phyloP scores from a whole-genome alignment of 1,284 basidiomycete species.

The Cryptococcus sp. region DNA sequence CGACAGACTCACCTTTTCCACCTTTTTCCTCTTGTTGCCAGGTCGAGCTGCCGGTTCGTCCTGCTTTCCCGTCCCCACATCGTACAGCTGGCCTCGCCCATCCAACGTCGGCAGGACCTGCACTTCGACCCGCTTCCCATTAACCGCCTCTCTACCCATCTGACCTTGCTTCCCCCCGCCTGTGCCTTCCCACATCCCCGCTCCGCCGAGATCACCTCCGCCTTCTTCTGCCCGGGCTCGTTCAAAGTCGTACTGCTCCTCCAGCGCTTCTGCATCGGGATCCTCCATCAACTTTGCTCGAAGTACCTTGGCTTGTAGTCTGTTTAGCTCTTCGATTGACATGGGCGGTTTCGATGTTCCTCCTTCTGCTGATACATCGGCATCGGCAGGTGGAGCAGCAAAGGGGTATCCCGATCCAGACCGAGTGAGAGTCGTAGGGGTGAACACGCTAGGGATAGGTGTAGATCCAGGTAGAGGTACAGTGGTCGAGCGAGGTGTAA shows the following conservation, averaged over 20 bases:
- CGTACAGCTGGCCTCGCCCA: conserved; percentile 78
- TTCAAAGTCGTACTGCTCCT: conserved; percentile 73
- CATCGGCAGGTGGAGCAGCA: conserved; percentile 1
- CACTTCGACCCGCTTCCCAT: conserved; percentile 50
- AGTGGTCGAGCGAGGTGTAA: conserved; percentile 7
- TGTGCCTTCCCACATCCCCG: conserved; percentile 38
- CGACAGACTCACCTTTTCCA: conserved; percentile 61
- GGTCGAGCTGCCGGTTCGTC: conserved; percentile 47
- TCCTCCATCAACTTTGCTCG: conserved; percentile 77
- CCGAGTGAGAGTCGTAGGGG: conserved; percentile 54
- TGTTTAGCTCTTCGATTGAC: conserved; percentile 65
- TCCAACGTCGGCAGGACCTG: conserved; percentile 89
- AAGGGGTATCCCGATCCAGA: conserved; percentile 25
- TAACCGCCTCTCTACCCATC: conserved; percentile 28
- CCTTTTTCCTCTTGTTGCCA: conserved; percentile 69
- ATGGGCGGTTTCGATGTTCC: conserved; percentile 37
- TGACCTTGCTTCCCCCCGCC: conserved; percentile 26
- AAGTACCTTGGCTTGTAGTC: conserved; percentile 85
- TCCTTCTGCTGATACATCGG: background rate
- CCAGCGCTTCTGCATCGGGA: conserved; percentile 65
- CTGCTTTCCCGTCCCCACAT: conserved; percentile 63
- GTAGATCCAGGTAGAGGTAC: conserved; percentile 34
- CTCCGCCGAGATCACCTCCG: conserved; percentile 42
- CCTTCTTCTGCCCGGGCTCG: conserved; percentile 50
- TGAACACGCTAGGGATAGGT: conserved; percentile 82